A percentile compares a stretch with the other conserved stretches of the same genome.
Evolutionary conservation across 495 filamentous ascomycete species (phyloP).

Genomic region (Hypoxylon lienhwacheense): DNA sequence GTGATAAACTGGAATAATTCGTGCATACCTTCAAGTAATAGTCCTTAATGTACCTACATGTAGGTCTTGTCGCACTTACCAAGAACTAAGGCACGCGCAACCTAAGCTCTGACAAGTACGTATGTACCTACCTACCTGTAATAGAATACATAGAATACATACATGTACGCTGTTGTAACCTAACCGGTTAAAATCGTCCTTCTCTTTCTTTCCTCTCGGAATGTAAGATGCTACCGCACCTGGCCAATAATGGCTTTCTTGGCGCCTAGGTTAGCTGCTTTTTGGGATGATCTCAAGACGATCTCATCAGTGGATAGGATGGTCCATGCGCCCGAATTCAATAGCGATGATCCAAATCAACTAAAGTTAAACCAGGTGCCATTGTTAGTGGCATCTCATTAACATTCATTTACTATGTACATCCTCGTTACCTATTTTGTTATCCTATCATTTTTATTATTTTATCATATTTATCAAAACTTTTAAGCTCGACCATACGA

Average conservation of each 20-base stretch:
- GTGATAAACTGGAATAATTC: neutral
- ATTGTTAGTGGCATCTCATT: neutral
- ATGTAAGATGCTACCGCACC: slow-evolving; percentile 4
- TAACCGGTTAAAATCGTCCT: neutral
- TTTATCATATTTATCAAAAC: slow-evolving; percentile 7
- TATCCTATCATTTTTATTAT: slow-evolving; percentile 3
- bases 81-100: neutral
- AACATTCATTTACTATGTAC: neutral
- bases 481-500: neutral
- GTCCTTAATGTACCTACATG: no score
- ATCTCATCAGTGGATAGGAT: slow-evolving; percentile 30
- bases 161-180: no score
- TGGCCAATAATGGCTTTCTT: slow-evolving; percentile 22
- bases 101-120: neutral
- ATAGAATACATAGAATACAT: no score
- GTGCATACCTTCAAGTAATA: no score
- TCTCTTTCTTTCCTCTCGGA: neutral
- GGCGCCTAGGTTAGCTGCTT: slow-evolving; percentile 27
- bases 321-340: slow-evolving; percentile 15
- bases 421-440: no score
- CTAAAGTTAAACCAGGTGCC: slow-evolving; percentile 6
- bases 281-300: slow-evolving; percentile 30
- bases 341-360: slow-evolving; percentile 37
- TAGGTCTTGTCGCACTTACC: no score
- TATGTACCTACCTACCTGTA: no score